Evolutionary conservation across 2,329 filamentous ascomycete species (phyloP).

Genomic region (Xylariaceae sp.): DNA sequence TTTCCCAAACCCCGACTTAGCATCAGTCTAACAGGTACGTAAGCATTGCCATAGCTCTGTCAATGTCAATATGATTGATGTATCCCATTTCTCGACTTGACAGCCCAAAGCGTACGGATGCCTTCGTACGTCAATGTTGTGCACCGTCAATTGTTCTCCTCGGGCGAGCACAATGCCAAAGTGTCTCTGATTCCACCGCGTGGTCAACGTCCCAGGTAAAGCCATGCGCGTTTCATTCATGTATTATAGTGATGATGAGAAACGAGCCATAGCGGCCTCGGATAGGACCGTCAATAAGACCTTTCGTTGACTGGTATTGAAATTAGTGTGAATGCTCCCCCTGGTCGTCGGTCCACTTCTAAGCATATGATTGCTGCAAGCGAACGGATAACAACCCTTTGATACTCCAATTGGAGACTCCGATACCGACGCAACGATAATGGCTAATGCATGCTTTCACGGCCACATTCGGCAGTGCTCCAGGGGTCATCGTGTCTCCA

Average conservation of each 20-base stretch:
- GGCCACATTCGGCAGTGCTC: constrained; percentile 1
- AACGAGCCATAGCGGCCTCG: too few species aligned
- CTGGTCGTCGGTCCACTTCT: constrained; percentile 15
- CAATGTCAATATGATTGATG: too few species aligned
- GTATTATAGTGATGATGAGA: constrained; percentile 4
- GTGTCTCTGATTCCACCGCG: background rate
- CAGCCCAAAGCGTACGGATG: too few species aligned
- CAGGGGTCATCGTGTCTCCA: background rate
- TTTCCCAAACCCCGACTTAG: too few species aligned
- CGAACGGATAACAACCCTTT: background rate
- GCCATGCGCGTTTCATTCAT: constrained; percentile 20
- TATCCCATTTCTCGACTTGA: too few species aligned
- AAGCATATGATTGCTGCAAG: constrained; percentile 7
- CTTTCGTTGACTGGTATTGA: too few species aligned
- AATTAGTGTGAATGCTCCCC: too few species aligned
- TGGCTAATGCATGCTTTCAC: background rate
- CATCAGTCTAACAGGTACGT: too few species aligned
- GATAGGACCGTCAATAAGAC: too few species aligned
- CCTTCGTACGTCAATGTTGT: too few species aligned
- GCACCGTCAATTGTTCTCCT: too few species aligned
- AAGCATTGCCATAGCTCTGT: too few species aligned
- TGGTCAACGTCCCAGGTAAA: constrained; percentile 17
- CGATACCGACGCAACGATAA: background rate
- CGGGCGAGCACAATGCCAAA: background rate
- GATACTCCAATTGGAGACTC: background rate